Percentiles rank a stretch among this genome's conserved stretches.
Conservation (phyloP, 2,329 filamentous ascomycete genomes). For the Leptographium procerum region DNA sequence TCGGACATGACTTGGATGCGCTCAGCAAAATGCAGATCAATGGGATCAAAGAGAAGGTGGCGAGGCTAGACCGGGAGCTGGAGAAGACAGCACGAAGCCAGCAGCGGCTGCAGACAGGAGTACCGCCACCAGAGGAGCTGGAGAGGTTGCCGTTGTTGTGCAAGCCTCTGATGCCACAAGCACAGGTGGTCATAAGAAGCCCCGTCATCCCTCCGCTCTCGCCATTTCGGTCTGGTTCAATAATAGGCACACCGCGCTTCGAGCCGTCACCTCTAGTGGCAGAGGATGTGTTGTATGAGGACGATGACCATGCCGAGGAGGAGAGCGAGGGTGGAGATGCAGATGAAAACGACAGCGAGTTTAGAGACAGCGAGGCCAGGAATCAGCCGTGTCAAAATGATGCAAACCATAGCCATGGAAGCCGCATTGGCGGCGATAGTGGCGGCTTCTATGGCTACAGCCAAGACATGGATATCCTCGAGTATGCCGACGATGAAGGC, state of each 20-base stretch:
- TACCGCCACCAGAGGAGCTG: background rate
- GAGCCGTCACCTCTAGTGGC: background rate
- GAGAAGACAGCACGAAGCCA: slow-evolving; percentile 40
- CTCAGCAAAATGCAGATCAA: slow-evolving; percentile 58
- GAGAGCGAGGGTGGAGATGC: background rate
- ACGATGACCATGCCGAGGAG: slow-evolving; percentile 36
- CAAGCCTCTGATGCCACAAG: too few species aligned
- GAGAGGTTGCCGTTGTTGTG: too few species aligned
- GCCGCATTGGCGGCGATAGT: too few species aligned
- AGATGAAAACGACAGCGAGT: background rate
- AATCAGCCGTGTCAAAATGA: background rate
- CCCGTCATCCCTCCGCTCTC: background rate
- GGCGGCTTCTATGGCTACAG: too few species aligned
- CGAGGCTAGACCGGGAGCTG: slow-evolving; percentile 55
- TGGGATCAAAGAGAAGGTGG: slow-evolving; percentile 71
- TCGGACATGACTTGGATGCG: slow-evolving; percentile 57
- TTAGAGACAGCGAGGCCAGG: background rate
- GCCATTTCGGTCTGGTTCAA: background rate
- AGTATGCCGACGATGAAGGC: slow-evolving; percentile 39
- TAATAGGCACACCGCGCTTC: background rate
- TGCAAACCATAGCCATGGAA: too few species aligned
- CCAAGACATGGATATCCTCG: slow-evolving; percentile 36
- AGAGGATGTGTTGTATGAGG: slow-evolving; percentile 27
- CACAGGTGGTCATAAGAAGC: background rate
- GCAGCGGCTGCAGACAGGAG: background rate